Percentiles rank a stretch among this genome's conserved stretches.
Conservation (phyloP, 139 green algal species). For the Chlorella sp. region DNA sequence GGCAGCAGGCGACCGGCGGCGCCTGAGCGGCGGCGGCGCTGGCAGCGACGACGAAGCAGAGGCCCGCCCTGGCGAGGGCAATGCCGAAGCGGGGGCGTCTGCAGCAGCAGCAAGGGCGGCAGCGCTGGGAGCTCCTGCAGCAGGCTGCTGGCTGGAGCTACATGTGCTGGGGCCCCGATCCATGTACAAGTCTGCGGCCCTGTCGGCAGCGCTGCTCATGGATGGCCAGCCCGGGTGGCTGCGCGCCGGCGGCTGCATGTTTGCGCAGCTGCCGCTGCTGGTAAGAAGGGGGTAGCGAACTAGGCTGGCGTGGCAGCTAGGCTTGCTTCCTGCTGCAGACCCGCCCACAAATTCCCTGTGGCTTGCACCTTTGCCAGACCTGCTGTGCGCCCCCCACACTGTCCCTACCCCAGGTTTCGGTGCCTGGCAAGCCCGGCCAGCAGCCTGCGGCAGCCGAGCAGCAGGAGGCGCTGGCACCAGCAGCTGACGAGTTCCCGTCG, state of each 20-base stretch:
- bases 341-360: too few species aligned
- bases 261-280: slow-evolving; percentile 2
- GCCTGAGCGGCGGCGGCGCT: neutral
- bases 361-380: neutral
- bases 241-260: slow-evolving; percentile 9
- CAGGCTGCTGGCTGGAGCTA: slow-evolving; percentile 23
- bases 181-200: neutral
- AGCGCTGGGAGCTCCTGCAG: neutral
- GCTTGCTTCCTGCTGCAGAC: neutral
- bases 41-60: neutral
- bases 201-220: slow-evolving; percentile 15
- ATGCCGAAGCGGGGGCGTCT: neutral
- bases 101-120: neutral
- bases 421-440: slow-evolving; percentile 1
- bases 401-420: neutral
- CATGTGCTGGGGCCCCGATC: slow-evolving; percentile 6
- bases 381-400: neutral
- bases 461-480: neutral
- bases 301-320: neutral
- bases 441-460: neutral
- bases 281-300: neutral
- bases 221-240: slow-evolving; percentile 22
- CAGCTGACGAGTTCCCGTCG: neutral
- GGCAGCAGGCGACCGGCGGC: neutral
- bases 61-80: neutral